These are phyloP conservation scores for Cantharellus anzutake DNA, from an alignment of 768 basidiomycete species.

Conservation along the genomic window DNA sequence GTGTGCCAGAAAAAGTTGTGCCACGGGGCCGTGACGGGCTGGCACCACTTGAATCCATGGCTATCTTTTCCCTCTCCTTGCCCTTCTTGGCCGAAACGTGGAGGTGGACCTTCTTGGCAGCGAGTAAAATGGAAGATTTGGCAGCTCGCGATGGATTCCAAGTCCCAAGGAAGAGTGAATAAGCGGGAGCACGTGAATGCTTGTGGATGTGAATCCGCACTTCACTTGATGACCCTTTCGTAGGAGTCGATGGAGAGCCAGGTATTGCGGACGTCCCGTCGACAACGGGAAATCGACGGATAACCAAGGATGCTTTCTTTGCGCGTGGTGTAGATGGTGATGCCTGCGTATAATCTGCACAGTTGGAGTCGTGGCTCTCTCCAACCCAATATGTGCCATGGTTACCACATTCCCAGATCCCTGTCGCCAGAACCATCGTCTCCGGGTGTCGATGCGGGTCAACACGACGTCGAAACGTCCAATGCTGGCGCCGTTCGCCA, in stretches of 20 bases:
- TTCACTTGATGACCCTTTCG: not conserved
- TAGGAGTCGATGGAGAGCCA: not conserved
- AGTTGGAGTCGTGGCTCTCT: conserved; percentile 6
- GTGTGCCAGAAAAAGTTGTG: not conserved
- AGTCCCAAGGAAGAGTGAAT: conserved; percentile 45
- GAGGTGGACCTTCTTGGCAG: conserved; percentile 56
- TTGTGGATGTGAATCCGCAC: conserved; percentile 35
- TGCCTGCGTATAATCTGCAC: no score
- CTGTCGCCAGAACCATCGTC: conserved; percentile 18
- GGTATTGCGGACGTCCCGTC: not conserved
- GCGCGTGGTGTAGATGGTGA: no score
- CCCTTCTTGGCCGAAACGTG: conserved; percentile 16
- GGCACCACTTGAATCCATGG: not conserved
- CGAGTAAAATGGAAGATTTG: conserved; percentile 37
- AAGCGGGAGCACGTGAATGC: conserved; percentile 60
- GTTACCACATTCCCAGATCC: conserved; percentile 41
- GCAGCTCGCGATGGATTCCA: not conserved
- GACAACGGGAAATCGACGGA: not conserved
- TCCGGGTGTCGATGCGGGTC: not conserved
- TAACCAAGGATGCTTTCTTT: not conserved
- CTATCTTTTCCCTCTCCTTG: not conserved
- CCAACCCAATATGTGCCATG: conserved; percentile 48
- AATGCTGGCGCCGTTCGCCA: conserved; percentile 17
- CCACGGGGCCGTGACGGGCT: not conserved
- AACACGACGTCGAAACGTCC: conserved; percentile 14